Evolutionary conservation across 1,284 basidiomycete species (phyloP), one percentile per base, ranked within the genome.

Genomic region (Fomitopsis betulina): DNA sequence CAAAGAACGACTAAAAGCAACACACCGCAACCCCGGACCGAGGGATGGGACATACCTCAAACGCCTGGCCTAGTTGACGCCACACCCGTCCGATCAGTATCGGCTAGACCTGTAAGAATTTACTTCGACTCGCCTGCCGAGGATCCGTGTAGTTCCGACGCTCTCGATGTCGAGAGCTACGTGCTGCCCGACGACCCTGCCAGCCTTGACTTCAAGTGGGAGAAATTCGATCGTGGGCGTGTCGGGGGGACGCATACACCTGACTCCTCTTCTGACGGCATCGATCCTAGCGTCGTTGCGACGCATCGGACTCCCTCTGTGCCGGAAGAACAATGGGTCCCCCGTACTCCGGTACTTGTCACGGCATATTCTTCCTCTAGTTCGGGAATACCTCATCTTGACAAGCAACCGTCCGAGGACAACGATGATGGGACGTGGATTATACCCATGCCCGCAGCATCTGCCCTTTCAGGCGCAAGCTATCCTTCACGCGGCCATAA

Each of bases 151-250:
- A 64, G 68, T 40, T 79, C 76, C 55, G 79, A 80, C 66, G 70
- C 76, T 58, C 62, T 72, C 37, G 66, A 73, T 33, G 65, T 71
- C 53, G 71, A 70, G 54, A 70, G 71, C 55, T 67, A 70, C 58
- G 61, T 65, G 45, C 60, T 65, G 15, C 64, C 69, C 23, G 57
- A 77, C 53, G 61, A 59, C 33, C 19, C 47, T 23, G 54, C 55
- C 5, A 62, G 65, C 5, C 69, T 86, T 4, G 80, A 82, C 62
- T 88, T 88, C 62, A 75, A 67, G 55, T 87, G 86, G 86, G 70
- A 72, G 52, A 78, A 79, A 15, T 84, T 82, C 61, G 68, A 78
- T 58, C 72, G 73, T 51, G 69, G 74, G 6, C 9, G 17, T 17
- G 23, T 35, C 21, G 45, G 37, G 23, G 42, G 25, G 19, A 33